Percentiles rank a stretch among this genome's conserved stretches.
phyloP scores from a whole-genome alignment of 2,329 filamentous ascomycete genomes.

The Paracorniculantispora psalliotae region DNA sequence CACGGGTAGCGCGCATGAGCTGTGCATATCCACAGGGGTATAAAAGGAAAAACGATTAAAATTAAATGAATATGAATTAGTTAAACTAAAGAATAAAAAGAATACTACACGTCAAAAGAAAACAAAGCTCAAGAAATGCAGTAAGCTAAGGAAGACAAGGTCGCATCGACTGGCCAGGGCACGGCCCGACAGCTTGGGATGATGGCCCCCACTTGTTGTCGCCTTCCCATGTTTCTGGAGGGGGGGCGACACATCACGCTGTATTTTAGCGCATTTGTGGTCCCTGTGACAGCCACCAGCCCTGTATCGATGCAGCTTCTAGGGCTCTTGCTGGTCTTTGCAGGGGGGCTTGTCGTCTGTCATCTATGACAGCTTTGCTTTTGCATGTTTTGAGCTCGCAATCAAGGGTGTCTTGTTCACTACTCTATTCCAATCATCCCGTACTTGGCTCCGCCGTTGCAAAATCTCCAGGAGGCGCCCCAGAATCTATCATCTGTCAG shows the following conservation, averaged over 20 bases:
- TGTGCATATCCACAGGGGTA: not conserved
- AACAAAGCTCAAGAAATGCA: not conserved
- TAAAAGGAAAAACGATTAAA: not conserved
- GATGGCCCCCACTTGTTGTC: not conserved
- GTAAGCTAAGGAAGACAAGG: not conserved
- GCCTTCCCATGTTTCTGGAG: no score
- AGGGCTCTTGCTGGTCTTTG: not conserved
- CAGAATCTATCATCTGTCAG: not conserved
- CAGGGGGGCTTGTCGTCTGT: no score
- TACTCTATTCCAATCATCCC: no score
- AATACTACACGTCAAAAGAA: not conserved
- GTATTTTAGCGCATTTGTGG: not conserved
- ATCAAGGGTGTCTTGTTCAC: no score
- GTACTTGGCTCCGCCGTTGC: no score
- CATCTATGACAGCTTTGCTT: no score
- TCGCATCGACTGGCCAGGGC: not conserved
- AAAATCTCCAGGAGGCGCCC: no score
- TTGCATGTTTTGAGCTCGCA: no score
- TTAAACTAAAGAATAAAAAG: not conserved
- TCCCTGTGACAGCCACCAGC: not conserved
- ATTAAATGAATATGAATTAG: not conserved
- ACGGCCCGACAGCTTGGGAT: slow-evolving; percentile 7
- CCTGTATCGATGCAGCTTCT: not conserved
- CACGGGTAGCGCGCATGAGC: not conserved
- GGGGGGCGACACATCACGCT: not conserved